A percentile compares a stretch with the other conserved stretches of the same genome.
Conservation (phyloP, 2,329 filamentous ascomycete genomes). For the Penicillium sp. region DNA sequence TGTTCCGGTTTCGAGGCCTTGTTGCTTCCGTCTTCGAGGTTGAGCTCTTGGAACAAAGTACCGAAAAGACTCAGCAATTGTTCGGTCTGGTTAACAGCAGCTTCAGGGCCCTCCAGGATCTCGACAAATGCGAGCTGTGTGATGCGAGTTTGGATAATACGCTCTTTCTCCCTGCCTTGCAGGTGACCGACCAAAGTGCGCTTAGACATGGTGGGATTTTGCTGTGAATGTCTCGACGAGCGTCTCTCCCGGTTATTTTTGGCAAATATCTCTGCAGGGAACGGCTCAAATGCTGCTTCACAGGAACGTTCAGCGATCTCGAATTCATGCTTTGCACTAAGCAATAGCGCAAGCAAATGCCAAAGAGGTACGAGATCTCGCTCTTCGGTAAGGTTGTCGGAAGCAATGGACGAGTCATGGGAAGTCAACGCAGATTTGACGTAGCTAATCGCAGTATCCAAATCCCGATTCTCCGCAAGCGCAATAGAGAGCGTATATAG, state of each 20-base stretch:
- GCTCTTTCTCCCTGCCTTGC: constrained; percentile 78
- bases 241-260: constrained; percentile 54
- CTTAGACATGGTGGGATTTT: constrained; percentile 21
- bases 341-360: constrained; percentile 82
- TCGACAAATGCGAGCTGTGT: constrained; percentile 85
- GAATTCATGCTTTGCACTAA: constrained; percentile 85
- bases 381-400: constrained; percentile 33
- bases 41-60: constrained; percentile 69
- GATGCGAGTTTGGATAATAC: constrained; percentile 91
- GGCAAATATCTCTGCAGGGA: constrained; percentile 66
- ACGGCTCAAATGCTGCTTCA: constrained; percentile 87
- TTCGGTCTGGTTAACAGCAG: constrained; percentile 82
- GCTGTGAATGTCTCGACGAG: constrained; percentile 26
- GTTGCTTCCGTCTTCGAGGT: constrained; percentile 34
- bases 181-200: constrained; percentile 70
- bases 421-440: constrained; percentile 71
- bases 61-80: constrained; percentile 81
- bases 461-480: constrained; percentile 81
- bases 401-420: constrained; percentile 37
- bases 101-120: constrained; percentile 74
- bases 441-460: constrained; percentile 75
- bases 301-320: constrained; percentile 76
- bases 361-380: constrained; percentile 72
- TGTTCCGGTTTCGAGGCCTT: constrained; percentile 36
- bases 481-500: constrained; percentile 79